Conservation (phyloP, 164 flowering plant species). For the Macadamia integrifolia region DNA sequence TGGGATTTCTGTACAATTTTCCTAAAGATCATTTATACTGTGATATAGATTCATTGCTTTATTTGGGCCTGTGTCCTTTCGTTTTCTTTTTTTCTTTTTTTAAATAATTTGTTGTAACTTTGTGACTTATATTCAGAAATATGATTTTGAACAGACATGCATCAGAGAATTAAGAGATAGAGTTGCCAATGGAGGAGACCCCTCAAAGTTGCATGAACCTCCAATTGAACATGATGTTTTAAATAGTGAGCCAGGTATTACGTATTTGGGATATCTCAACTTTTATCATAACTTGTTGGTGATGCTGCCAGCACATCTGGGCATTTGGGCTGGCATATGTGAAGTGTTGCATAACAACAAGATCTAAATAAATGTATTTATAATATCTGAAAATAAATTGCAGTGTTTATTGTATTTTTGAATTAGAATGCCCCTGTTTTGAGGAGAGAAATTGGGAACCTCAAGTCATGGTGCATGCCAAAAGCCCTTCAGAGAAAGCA, state of each 20-base stretch:
- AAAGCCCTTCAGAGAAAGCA: too few species aligned
- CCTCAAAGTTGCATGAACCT: conserved; percentile 59
- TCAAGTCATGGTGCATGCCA: too few species aligned
- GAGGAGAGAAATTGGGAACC: too few species aligned
- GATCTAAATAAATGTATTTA: too few species aligned
- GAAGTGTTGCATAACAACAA: too few species aligned
- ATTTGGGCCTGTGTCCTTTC: too few species aligned
- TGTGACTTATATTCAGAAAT: neutral
- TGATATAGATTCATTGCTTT: too few species aligned
- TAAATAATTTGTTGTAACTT: neutral
- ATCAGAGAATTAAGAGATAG: conserved; percentile 64
- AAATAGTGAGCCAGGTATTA: conserved; percentile 49
- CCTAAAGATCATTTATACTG: too few species aligned
- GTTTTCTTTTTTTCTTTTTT: too few species aligned
- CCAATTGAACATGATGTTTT: conserved; percentile 31
- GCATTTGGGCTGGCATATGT: too few species aligned
- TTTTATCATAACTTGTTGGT: neutral
- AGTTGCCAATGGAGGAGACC: conserved; percentile 81
- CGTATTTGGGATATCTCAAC: neutral
- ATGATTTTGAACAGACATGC: conserved; percentile 35
- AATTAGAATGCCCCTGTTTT: neutral
- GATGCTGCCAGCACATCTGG: too few species aligned
- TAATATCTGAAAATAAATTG: neutral
- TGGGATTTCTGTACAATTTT: too few species aligned
- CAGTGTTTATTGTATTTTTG: neutral